Evolutionary conservation across 148 eudicot genomes (phyloP), one percentile per base, ranked within the genome.

Genomic region (Rhododendron ferrugineum): DNA sequence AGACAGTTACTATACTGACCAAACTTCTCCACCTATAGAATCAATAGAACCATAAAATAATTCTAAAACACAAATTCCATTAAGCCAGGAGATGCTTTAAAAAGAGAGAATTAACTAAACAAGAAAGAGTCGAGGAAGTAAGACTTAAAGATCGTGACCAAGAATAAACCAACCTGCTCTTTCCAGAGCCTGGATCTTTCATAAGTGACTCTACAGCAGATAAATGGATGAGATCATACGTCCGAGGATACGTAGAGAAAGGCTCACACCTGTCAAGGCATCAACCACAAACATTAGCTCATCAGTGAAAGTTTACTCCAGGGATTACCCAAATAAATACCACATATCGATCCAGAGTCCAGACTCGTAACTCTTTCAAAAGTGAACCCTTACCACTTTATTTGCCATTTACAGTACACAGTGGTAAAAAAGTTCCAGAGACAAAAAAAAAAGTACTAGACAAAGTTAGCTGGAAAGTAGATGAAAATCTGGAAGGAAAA

Each of bases 201-300:
- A 92, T 86, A 32, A 97, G 95, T 32, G 98, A 92, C 87, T 92
- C 99, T 14, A 97, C 89, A 80, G 94, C 88, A 89, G 90, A 89
- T 50, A 92, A 94, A 83, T 97, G 98, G 70, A 97, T 93, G 32
- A 97, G 90, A 90, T 97, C 99, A 76, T 95, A 97, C 11, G 96
- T 94, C 86, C 99, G 96, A 86, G 99, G 99, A 92, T 97, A 97
- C 52, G 98, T 95, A n/a, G 99, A 97, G 93, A 97, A 97, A 83
- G 99, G 99, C 87, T 97, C 98, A 64, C 99, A 97, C 99, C 99
- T 97, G 88, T 83, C 75, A 70, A 64, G 83, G 85, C 85, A 91
- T 50, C 74, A 90, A 49, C 34, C 32, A 85, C 16, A 84, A 76
- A 36, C 37, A 82, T 44, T 64, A 79, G 84, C 58, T 36, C 83